Evolutionary conservation across 257 asterid species (phyloP).

Genomic region (Petrea volubilis): DNA sequence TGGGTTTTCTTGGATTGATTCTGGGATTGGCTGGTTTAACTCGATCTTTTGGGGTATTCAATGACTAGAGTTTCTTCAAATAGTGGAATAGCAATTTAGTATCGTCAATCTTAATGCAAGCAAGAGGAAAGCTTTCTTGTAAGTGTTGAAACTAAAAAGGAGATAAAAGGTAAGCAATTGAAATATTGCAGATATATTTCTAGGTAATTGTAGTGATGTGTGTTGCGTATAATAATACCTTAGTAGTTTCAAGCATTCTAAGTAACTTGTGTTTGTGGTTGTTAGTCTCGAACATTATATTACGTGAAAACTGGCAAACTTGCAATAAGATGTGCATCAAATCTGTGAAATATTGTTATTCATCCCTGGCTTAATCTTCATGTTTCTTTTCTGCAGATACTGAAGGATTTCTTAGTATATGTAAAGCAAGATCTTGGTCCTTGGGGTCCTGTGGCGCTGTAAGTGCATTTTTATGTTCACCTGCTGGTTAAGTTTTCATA

Average conservation of each 20-base stretch:
- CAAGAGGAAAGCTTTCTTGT: background rate
- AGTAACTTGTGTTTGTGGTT: background rate
- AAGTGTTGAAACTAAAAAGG: background rate
- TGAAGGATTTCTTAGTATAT: slow-evolving; percentile 90
- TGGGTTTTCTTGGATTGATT: background rate
- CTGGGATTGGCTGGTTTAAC: background rate
- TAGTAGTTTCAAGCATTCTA: background rate
- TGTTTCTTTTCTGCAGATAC: slow-evolving; percentile 49
- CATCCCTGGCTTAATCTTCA: slow-evolving; percentile 8
- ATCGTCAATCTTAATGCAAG: background rate
- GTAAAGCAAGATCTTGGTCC: slow-evolving; percentile 95
- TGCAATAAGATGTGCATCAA: slow-evolving; percentile 2
- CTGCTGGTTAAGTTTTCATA: background rate
- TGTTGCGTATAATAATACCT: background rate
- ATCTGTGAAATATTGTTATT: slow-evolving; percentile 9
- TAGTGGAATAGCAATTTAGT: background rate
- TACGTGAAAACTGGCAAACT: background rate
- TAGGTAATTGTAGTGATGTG: background rate
- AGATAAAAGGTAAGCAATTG: background rate
- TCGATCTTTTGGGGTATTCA: slow-evolving; percentile 1
- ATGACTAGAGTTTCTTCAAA: background rate
- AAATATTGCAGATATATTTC: background rate
- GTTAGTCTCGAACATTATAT: background rate
- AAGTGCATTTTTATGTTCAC: slow-evolving; percentile 42
- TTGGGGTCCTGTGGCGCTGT: slow-evolving; percentile 99